Evolutionary conservation across 2,329 filamentous ascomycete genomes (phyloP).

Genomic region (Thermoascus crustaceus): DNA sequence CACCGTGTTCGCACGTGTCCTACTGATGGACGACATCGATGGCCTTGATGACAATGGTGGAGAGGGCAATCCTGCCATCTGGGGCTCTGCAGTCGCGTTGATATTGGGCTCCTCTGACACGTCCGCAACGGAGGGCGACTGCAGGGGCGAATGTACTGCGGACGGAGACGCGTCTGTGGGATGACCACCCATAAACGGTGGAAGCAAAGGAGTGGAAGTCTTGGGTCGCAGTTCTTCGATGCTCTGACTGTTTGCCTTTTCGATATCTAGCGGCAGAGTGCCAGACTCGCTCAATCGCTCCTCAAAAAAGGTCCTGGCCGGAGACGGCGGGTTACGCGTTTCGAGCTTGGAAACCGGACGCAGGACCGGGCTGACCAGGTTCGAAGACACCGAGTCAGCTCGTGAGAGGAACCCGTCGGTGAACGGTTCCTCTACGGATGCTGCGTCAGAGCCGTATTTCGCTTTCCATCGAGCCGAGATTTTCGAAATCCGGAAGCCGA

Average conservation of each 20-base stretch:
- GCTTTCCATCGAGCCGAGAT: slow-evolving; percentile 47
- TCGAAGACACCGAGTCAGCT: slow-evolving; percentile 36
- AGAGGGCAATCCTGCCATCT: slow-evolving; percentile 47
- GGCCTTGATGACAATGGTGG: slow-evolving; percentile 70
- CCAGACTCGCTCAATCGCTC: slow-evolving; percentile 44
- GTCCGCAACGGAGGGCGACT: slow-evolving; percentile 73
- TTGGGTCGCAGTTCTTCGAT: slow-evolving; percentile 52
- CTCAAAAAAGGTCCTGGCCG: slow-evolving; percentile 56
- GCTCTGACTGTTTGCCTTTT: slow-evolving; percentile 44
- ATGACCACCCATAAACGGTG: slow-evolving; percentile 63
- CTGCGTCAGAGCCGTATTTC: slow-evolving; percentile 28
- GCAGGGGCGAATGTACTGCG: slow-evolving; percentile 67
- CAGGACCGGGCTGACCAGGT: slow-evolving; percentile 27
- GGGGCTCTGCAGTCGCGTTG: slow-evolving; percentile 42
- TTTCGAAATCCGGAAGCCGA: slow-evolving; percentile 62
- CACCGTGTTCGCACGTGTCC: slow-evolving; percentile 38
- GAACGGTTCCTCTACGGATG: slow-evolving; percentile 20
- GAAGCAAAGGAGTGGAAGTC: slow-evolving; percentile 75
- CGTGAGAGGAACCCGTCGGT: slow-evolving; percentile 31
- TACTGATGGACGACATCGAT: slow-evolving; percentile 66
- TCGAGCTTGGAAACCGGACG: slow-evolving; percentile 38
- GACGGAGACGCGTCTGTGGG: slow-evolving; percentile 42
- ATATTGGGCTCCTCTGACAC: slow-evolving; percentile 35
- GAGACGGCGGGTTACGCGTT: slow-evolving; percentile 51
- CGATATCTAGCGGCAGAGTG: slow-evolving; percentile 44